These are phyloP conservation scores for Aspergillus intermedius DNA, from an alignment of 2,329 filamentous ascomycete genomes.

Conservation along the genomic window DNA sequence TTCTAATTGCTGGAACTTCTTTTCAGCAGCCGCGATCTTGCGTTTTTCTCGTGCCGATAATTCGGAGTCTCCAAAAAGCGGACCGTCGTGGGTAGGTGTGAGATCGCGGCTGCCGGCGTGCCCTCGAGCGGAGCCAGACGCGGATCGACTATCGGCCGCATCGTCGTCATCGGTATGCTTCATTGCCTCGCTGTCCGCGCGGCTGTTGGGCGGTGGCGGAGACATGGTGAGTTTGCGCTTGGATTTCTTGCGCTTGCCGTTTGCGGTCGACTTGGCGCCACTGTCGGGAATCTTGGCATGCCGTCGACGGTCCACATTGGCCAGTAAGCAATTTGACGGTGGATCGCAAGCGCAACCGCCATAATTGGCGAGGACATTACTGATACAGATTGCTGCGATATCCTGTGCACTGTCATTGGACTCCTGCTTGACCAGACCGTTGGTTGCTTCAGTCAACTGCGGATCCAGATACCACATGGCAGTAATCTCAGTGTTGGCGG, in stretches of 20 bases:
- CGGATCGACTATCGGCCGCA: constrained; percentile 50
- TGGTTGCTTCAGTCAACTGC: constrained; percentile 31
- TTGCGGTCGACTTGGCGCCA: constrained; percentile 33
- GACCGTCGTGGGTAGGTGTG: constrained; percentile 46
- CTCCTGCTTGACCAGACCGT: constrained; percentile 38
- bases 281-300: constrained; percentile 21
- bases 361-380: constrained; percentile 44
- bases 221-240: constrained; percentile 44
- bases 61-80: constrained; percentile 39
- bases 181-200: constrained; percentile 53
- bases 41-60: constrained; percentile 57
- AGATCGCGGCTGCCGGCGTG: constrained; percentile 56
- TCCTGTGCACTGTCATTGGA: constrained; percentile 35
- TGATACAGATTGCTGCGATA: constrained; percentile 38
- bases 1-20: constrained; percentile 56
- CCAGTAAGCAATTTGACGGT: constrained; percentile 33
- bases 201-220: constrained; percentile 52
- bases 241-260: constrained; percentile 44
- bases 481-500: constrained; percentile 46
- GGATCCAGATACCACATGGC: constrained; percentile 44
- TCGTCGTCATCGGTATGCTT: constrained; percentile 51
- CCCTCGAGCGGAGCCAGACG: constrained; percentile 50
- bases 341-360: constrained; percentile 44
- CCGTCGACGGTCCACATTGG: constrained; percentile 38
- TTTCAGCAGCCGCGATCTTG: constrained; percentile 57